Evolutionary conservation across 176 grass and related monocot genomes (phyloP).

Genomic region (Oryza glumipatula): DNA sequence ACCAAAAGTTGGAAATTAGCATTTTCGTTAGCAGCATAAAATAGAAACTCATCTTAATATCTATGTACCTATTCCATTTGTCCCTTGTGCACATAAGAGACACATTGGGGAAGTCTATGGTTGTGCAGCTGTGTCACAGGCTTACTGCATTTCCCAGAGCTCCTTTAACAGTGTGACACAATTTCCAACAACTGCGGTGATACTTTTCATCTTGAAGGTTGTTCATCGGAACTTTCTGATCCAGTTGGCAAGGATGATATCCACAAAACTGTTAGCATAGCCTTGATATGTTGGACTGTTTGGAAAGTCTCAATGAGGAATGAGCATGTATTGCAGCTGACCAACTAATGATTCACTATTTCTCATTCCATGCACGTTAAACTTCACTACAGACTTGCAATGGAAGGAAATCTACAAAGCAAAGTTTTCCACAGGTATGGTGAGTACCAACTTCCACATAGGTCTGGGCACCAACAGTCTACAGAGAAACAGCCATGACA

Average conservation of each 20-base stretch:
- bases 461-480: neutral
- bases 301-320: neutral
- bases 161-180: neutral
- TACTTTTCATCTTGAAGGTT: neutral
- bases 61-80: neutral
- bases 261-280: neutral
- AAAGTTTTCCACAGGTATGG: neutral
- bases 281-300: neutral
- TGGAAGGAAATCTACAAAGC: neutral
- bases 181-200: neutral
- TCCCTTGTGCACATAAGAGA: neutral
- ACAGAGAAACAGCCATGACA: neutral
- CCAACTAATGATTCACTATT: constrained; percentile 1
- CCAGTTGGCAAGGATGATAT: neutral
- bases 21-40: constrained; percentile 2
- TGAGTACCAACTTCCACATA: neutral
- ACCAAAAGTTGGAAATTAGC: neutral
- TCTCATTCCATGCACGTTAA: neutral
- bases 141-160: neutral
- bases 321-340: neutral
- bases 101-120: neutral
- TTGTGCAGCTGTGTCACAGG: neutral
- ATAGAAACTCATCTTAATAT: neutral
- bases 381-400: neutral
- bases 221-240: neutral